Evolutionary conservation across 179 eudicot species (phyloP), one percentile per base, ranked within the genome.

Genomic region (Pouteria campechiana): DNA sequence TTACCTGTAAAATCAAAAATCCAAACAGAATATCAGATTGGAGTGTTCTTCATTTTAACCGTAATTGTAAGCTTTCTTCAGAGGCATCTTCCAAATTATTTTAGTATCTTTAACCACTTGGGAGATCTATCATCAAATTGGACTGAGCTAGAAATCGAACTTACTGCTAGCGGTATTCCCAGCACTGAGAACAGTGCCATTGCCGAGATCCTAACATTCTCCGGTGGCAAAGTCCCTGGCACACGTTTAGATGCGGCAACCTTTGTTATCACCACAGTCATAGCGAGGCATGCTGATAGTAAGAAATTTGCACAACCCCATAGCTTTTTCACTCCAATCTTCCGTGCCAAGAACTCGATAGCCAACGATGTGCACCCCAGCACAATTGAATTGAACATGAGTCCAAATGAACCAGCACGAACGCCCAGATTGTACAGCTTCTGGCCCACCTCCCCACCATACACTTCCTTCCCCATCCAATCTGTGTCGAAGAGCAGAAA

Each of bases 91-190:
- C n/a, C n/a, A n/a, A n/a, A n/a, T n/a, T n/a, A n/a, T n/a, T n/a
- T n/a, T n/a, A n/a, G n/a, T n/a, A n/a, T n/a, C n/a, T n/a, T n/a
- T n/a, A n/a, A n/a, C n/a, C n/a, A n/a, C n/a, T n/a, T n/a, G n/a
- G n/a, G n/a, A n/a, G n/a, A n/a, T n/a, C n/a, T n/a, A n/a, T n/a
- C n/a, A n/a, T n/a, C n/a, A n/a, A n/a, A n/a, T n/a, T n/a, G n/a
- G n/a, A n/a, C n/a, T 10, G 2, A 5, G 38, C 18, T 5, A 30
- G 33, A 5, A 23, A 10, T 19, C 3, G 2, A 3, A 60, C 68
- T 57, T 31, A 83, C 94, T 76, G 92, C 77, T 2, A 60, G 79
- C 32, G 95, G 95, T 30, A 84, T 68, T 10, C 95, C 95, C 24
- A 81, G 62, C 2, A 81, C 50, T 8, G 81, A 58, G 27, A 84